These are phyloP conservation scores for Neonectria coccinea DNA, from an alignment of 2,329 filamentous ascomycete genomes.

Conservation along the genomic window DNA sequence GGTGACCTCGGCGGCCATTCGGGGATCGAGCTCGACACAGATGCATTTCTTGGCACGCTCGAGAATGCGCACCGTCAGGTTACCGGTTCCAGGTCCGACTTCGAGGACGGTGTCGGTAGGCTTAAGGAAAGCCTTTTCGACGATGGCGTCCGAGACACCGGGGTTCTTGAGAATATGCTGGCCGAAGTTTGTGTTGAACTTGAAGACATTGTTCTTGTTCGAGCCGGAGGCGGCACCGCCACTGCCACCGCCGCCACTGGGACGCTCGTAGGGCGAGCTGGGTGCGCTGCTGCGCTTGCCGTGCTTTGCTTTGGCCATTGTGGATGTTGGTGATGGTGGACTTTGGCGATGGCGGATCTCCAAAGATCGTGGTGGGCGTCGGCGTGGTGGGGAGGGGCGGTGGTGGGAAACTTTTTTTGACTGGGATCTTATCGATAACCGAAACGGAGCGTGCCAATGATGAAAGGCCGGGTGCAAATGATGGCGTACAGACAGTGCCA, in stretches of 20 bases:
- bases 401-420: conserved; percentile 44
- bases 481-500: no score
- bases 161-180: conserved; percentile 94
- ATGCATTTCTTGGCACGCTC: conserved; percentile 86
- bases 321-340: conserved; percentile 24
- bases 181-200: conserved; percentile 93
- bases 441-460: not conserved
- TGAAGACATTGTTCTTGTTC: conserved; percentile 88
- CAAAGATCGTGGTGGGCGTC: conserved; percentile 26
- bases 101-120: conserved; percentile 92
- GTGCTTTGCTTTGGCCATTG: conserved; percentile 66
- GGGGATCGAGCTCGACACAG: conserved; percentile 91
- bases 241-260: conserved; percentile 30
- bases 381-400: conserved; percentile 38
- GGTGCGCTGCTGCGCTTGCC: conserved; percentile 64
- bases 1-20: conserved; percentile 95
- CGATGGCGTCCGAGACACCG: conserved; percentile 79
- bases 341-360: conserved; percentile 24
- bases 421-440: conserved; percentile 38
- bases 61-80: conserved; percentile 88
- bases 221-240: conserved; percentile 33
- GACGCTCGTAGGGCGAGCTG: conserved; percentile 57
- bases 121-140: conserved; percentile 84
- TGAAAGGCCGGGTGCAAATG: conserved; percentile 3
- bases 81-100: conserved; percentile 90